Base-by-base conservation (phyloP, 306 rosid genomes). In the Dicorynia guianensis region DNA sequence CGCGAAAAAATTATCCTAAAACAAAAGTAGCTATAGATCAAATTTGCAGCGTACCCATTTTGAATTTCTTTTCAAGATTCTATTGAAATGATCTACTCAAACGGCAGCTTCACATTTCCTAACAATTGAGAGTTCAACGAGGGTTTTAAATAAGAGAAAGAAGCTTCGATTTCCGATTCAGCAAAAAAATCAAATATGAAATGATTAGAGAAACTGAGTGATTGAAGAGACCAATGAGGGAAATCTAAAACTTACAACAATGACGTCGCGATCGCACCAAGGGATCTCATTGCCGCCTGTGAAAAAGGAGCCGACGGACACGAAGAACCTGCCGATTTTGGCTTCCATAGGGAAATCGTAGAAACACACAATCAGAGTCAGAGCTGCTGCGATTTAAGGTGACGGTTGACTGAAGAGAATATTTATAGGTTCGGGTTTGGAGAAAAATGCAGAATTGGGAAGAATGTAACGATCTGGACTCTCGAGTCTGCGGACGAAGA, bases 191-290 rank as follows among this genome's bases (percentile, higher is more conserved):
- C 30, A 2, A 25, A 25, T 25, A 1, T 1, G 2, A 25, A 25
- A 25, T 1, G 30, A 25, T 25, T 25, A 1, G 30, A 25, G 30
- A 25, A 25, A 25, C 30, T 25, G 30, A 25, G 30, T 1, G 2
- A 25, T 25, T 25, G 30, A 25, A 25, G 30, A 25, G 30, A 25
- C 30, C 1, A 9, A 19, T 13, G 20, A 39, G 11, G 34, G 15
- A 13, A 55, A 38, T 17, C 4, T 38, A 58, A 33, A 36, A 80
- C 79, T 80, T 79, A 91, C 98, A n/a, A 69, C 69, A 74, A 93
- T 86, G 83, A 93, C 81, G 19, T 90, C 95, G 56, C 89, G 83
- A 47, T 90, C 95, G 85, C 95, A 93, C 97, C 95, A 93, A 12
- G 98, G 98, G 83, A 93, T 90, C 88, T 83, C 89, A 36, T 93